Base-by-base conservation (phyloP, 78 protist species). In the Isochrysis galbana region DNA sequence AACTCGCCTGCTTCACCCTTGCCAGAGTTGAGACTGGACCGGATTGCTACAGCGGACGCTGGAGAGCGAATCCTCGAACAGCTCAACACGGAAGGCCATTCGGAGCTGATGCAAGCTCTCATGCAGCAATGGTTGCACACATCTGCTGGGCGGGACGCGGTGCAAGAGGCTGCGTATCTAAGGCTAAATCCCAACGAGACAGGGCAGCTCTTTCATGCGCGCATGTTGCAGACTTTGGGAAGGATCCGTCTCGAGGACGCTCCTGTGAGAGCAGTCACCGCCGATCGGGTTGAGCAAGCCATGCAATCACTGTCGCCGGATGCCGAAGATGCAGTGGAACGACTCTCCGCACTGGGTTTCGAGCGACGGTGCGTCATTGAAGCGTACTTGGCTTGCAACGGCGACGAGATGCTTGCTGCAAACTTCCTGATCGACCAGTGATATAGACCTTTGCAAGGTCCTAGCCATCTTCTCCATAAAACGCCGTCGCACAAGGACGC, bases 51-150 rank as follows among this genome's bases (percentile, higher is more conserved):
- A n/a, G n/a, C n/a, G n/a, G n/a, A n/a, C n/a, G n/a, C n/a, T n/a
- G n/a, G n/a, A n/a, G n/a, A n/a, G n/a, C n/a, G n/a, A n/a, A n/a
- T n/a, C n/a, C n/a, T n/a, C n/a, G n/a, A n/a, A n/a, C n/a, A n/a
- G n/a, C n/a, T n/a, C n/a, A n/a, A n/a, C n/a, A n/a, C n/a, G n/a
- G n/a, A n/a, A n/a, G n/a, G n/a, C n/a, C n/a, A 72, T 42, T 72
- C 82, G 42, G 82, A 72, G 82, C 42, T 72, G n/a, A 72, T 72
- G 82, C 46, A 72, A 42, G 82, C 82, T 5, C 46, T 72, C 42
- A 72, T 72, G 82, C 82, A 72, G 82, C 82, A 72, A 21, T 72
- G 82, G 82, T 42, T 72, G 44, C 82, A 72, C 44, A 34, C 82
- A 21, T 42, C 82, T 5, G 82, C 82, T 5, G 82, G 82, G 42